These are phyloP conservation scores for Diaporthe sp. DNA, from an alignment of 2,329 filamentous ascomycete species.

Conservation along the genomic window DNA sequence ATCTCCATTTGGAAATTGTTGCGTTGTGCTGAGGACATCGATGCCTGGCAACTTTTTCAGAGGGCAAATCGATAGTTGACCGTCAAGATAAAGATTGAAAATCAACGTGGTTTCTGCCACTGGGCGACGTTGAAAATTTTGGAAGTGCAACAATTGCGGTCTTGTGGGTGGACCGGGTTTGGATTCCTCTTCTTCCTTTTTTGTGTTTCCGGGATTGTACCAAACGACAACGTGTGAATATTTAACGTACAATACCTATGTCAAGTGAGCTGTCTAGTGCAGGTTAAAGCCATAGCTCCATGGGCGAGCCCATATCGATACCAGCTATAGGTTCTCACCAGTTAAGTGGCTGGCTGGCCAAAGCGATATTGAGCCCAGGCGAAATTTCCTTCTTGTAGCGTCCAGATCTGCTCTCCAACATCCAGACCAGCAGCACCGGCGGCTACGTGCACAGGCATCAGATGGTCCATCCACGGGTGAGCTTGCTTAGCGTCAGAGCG, in stretches of 20 bases:
- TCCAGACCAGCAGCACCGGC: conserved; percentile 59
- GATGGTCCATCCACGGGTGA: conserved; percentile 64
- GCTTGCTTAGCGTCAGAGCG: conserved; percentile 62
- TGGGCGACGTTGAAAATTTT: not conserved
- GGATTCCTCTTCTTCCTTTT: not conserved
- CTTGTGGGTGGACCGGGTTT: not conserved
- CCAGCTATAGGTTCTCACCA: not conserved
- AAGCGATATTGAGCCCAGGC: conserved; percentile 43
- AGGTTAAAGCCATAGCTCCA: too few species aligned
- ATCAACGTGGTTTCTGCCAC: not conserved
- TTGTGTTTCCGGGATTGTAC: too few species aligned
- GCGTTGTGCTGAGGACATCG: not conserved
- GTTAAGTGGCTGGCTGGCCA: conserved; percentile 11
- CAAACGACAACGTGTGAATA: not conserved
- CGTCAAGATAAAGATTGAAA: not conserved
- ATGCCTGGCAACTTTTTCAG: not conserved
- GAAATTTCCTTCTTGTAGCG: conserved; percentile 40
- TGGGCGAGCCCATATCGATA: not conserved
- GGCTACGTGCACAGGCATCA: conserved; percentile 63
- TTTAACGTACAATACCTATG: not conserved
- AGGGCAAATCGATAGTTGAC: not conserved
- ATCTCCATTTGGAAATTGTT: too few species aligned
- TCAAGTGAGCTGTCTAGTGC: not conserved
- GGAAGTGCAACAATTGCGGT: not conserved
- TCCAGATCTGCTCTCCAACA: conserved; percentile 40